Base-by-base conservation (phyloP, 371 early-diverging fungal genomes). In the Mucor saturninus region DNA sequence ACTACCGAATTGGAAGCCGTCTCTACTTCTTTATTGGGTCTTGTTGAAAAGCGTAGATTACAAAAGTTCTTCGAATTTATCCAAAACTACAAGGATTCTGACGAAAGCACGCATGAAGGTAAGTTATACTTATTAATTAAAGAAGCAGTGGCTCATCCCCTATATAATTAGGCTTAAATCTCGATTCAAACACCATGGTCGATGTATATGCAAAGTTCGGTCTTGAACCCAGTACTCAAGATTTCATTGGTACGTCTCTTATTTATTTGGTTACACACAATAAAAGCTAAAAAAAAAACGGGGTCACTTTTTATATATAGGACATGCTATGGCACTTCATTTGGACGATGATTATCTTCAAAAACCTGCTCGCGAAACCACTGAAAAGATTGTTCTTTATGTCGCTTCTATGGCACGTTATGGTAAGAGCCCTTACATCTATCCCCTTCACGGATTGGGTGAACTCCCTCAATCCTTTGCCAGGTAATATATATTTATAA, bases 371-470 rank as follows among this genome's bases (percentile, higher is more conserved):
- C 81, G 86, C 49, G 96, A 96, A 56, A 97, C 98, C 13, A 91
- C 94, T 72, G 93, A 97, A 68, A 92, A 95, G 69, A 94, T 99
- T 60, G 85, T 92, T 61, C 78, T 98, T 63, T 99, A 99, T 76
- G 91, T 96, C 65, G 89, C 88, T 40, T 99, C 99, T 26, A 86
- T 99, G 68, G 90, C 94, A n/a, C 89, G 95, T 52, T 95, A 95
- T 73, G 97, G 99, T 68, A 94, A 95, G 84, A 93, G 94, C 67
- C 99, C 99, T n/a, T 99, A 98, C 83, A 95, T 99, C 72, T 99
- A 99, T 79, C 99, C 99, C 61, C 83, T 97, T 61, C 98, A 98
- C 72, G 99, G 99, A 52, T 85, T 99, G 54, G 99, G 99, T 61
- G 99, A 99, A 71, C 87, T 99, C 50, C 99, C 99, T 42, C 99